phyloP scores from a whole-genome alignment of 495 filamentous ascomycete species.

The Aspergillus panamensis region DNA sequence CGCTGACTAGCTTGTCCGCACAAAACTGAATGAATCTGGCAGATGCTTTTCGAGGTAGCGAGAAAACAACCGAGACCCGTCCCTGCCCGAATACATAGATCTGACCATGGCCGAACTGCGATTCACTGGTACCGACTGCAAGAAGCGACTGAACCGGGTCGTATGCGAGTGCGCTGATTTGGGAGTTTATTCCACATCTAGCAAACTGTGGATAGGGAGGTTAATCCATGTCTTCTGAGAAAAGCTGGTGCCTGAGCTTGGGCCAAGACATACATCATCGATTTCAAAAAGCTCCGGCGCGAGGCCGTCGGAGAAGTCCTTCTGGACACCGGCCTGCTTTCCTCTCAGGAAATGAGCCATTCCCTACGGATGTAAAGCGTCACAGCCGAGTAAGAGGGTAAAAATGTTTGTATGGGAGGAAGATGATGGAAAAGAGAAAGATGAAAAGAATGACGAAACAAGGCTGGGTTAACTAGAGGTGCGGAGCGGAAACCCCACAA shows the following conservation, averaged over 20 bases:
- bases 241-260: slow-evolving; percentile 27
- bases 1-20: slow-evolving; percentile 72
- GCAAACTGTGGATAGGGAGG: slow-evolving; percentile 51
- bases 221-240: slow-evolving; percentile 12
- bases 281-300: slow-evolving; percentile 69
- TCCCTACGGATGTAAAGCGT: slow-evolving; percentile 6
- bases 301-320: slow-evolving; percentile 80
- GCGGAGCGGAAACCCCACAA: slow-evolving; percentile 27
- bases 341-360: slow-evolving; percentile 87
- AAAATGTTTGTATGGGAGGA: slow-evolving; percentile 1
- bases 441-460: slow-evolving; percentile 19
- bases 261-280: slow-evolving; percentile 63
- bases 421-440: slow-evolving; percentile 17
- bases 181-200: slow-evolving; percentile 84
- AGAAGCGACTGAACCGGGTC: slow-evolving; percentile 91
- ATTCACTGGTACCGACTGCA: slow-evolving; percentile 85
- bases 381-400: neutral
- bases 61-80: slow-evolving; percentile 68
- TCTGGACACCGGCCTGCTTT: slow-evolving; percentile 89
- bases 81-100: slow-evolving; percentile 89
- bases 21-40: slow-evolving; percentile 71
- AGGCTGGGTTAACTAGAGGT: slow-evolving; percentile 20
- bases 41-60: slow-evolving; percentile 61
- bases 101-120: slow-evolving; percentile 69
- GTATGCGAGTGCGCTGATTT: slow-evolving; percentile 78